phyloP scores from a whole-genome alignment of 2,329 filamentous ascomycete species.

The Colletotrichum salicis region DNA sequence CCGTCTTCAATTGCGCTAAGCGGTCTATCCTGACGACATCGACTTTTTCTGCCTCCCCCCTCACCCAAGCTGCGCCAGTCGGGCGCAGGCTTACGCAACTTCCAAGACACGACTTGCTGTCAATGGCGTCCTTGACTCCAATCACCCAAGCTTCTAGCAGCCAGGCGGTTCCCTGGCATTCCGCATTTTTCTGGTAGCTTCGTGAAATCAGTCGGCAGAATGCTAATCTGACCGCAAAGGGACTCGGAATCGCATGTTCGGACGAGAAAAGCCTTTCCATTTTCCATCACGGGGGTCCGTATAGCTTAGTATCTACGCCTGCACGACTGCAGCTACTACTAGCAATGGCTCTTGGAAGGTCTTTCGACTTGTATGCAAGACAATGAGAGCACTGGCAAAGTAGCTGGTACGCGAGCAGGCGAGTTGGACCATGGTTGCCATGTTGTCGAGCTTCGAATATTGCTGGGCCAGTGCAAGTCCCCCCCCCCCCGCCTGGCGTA shows the following conservation, averaged over 20 bases:
- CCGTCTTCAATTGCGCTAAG: constrained; percentile 27
- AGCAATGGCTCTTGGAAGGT: neutral
- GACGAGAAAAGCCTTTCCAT: neutral
- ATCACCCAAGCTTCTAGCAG: neutral
- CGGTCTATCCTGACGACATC: constrained; percentile 36
- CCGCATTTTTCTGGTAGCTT: neutral
- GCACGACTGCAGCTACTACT: neutral
- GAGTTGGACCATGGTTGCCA: too few species aligned
- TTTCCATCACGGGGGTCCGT: neutral
- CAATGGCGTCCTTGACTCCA: constrained; percentile 13
- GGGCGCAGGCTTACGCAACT: constrained; percentile 30
- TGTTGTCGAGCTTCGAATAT: neutral
- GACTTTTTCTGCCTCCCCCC: constrained; percentile 19
- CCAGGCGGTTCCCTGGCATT: constrained; percentile 2
- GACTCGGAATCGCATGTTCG: neutral
- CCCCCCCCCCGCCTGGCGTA: too few species aligned
- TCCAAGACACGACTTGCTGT: constrained; percentile 27
- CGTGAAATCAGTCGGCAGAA: neutral
- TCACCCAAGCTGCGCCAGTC: neutral
- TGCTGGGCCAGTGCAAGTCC: neutral
- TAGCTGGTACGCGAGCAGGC: neutral
- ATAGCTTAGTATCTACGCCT: neutral
- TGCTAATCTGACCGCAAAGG: constrained; percentile 13
- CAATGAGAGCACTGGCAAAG: neutral
- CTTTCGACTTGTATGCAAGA: neutral